Conservation (phyloP, 805 yeast species). For the Candida hungchunana region DNA sequence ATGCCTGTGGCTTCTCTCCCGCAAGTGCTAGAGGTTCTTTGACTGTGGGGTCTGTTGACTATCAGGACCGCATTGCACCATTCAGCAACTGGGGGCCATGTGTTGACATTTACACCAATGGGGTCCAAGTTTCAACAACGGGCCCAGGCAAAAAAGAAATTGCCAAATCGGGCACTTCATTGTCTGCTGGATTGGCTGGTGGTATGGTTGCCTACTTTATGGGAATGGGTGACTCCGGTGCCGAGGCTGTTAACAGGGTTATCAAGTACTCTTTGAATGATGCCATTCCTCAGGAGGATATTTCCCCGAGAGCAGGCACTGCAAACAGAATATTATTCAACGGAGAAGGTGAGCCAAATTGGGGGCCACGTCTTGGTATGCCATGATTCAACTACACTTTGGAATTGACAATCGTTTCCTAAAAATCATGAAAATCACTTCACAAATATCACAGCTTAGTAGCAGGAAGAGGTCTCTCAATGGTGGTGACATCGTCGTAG, state of each 20-base stretch:
- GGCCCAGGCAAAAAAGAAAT: conserved; percentile 28
- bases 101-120: conserved; percentile 49
- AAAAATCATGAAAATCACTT: neutral
- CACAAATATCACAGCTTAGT: conserved; percentile 14
- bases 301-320: conserved; percentile 47
- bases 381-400: conserved; percentile 1
- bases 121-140: conserved; percentile 41
- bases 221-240: conserved; percentile 35
- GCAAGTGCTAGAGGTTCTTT: conserved; percentile 52
- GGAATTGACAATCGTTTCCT: neutral
- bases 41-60: conserved; percentile 87
- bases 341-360: conserved; percentile 30
- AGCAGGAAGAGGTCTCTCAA: conserved; percentile 25
- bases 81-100: conserved; percentile 47
- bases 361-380: conserved; percentile 15
- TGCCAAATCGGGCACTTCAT: conserved; percentile 45
- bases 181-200: conserved; percentile 42
- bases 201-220: conserved; percentile 42
- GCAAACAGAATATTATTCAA: conserved; percentile 53
- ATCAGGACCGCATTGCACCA: conserved; percentile 50
- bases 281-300: conserved; percentile 42
- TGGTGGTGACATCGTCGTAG: conserved; percentile 66
- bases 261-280: conserved; percentile 42
- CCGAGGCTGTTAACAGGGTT: conserved; percentile 36
- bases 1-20: conserved; percentile 45